Base-by-base conservation (phyloP, 2,329 filamentous ascomycete species). In the Trichophyton mentagrophytes region DNA sequence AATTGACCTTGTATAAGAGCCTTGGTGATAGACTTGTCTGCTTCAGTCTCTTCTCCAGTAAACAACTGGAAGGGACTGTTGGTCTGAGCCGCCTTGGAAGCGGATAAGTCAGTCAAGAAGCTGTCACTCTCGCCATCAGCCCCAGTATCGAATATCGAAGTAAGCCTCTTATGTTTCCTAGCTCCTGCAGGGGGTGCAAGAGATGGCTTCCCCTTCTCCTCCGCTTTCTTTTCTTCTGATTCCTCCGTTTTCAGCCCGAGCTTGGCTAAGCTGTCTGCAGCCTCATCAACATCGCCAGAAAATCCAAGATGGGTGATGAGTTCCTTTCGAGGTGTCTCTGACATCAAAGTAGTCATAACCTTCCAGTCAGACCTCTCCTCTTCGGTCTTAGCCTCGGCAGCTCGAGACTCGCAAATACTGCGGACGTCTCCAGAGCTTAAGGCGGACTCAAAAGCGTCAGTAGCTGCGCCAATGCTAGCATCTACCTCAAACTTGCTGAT, bases 331-430 rank as follows among this genome's bases (percentile, higher is more conserved):
- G 90, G 88, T 69, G 92, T 91, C 33, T 88, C 85, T 2, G 89
- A 86, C 57, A 92, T 87, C 63, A 99, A 76, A 1, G 90, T 93
- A 73, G 93, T 86, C 72, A 99, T 89, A 42, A 97, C 90, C 65
- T 88, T 87, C 93, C 93, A 99, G 73, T 97, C 92, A 3, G 89
- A 88, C 78, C 90, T 96, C 72, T 97, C 93, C 66, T 95, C 90
- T 1, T 96, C 91, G 0, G 85, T 89, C 69, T 84, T 85, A 17
- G 91, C 87, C 63, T 85, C 78, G 27, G 85, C 78, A 64, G 90
- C 85, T 70, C 92, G 88, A 22, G 85, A 81, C 69, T 91, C 85
- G 70, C 91, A 96, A 63, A 99, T 88, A 47, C 80, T 79, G 3
- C 81, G 80, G 17, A 99, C 77, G 69, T 97, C 84, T 25, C 90